phyloP scores from a whole-genome alignment of 352 stramenopile species.

The Aphanomyces astaci region DNA sequence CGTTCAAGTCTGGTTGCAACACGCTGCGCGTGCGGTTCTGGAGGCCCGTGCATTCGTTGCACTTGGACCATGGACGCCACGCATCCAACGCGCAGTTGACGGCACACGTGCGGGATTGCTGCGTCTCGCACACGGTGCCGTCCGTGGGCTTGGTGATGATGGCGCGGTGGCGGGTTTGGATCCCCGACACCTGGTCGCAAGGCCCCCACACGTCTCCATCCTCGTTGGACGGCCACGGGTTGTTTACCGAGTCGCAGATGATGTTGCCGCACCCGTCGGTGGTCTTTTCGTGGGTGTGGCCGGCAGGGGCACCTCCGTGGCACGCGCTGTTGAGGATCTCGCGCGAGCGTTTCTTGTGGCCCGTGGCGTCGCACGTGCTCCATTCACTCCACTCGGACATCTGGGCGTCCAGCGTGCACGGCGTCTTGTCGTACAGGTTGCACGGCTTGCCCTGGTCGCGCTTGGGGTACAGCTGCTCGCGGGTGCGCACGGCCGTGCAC shows the following conservation, averaged over 20 bases:
- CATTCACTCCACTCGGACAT: background rate
- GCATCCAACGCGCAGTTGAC: conserved; percentile 10
- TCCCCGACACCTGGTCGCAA: background rate
- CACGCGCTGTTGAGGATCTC: background rate
- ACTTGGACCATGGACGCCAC: background rate
- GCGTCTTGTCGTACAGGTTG: background rate
- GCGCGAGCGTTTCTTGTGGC: background rate
- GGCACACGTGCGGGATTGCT: background rate
- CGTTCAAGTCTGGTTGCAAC: background rate
- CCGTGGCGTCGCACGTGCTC: conserved; percentile 7
- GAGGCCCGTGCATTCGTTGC: conserved; percentile 12
- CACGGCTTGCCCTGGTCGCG: background rate
- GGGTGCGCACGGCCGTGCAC: background rate
- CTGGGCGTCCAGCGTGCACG: conserved; percentile 10
- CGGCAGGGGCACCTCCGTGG: background rate
- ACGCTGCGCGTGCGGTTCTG: conserved; percentile 7
- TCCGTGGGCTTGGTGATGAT: background rate
- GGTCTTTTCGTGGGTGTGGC: background rate
- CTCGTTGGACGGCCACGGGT: background rate
- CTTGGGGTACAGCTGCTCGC: background rate
- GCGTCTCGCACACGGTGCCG: background rate
- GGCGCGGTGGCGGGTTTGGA: background rate
- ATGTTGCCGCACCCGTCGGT: background rate
- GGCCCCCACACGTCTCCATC: background rate
- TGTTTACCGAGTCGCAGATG: conserved; percentile 5